phyloP scores from a whole-genome alignment of 129 eudicot genomes.

The Helichrysum umbraculigerum region DNA sequence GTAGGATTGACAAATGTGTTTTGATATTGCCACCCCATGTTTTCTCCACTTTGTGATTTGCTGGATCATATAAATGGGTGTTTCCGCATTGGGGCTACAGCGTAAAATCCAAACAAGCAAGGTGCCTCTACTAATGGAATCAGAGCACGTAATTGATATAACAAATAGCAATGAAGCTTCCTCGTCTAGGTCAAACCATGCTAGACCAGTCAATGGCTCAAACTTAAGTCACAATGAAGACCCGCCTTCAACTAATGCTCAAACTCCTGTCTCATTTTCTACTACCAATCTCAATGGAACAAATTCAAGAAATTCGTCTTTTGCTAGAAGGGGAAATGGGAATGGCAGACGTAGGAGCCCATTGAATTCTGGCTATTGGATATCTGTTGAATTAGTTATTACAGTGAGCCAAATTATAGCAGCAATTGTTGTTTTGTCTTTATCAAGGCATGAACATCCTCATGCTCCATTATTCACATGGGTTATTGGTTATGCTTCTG shows the following conservation, averaged over 20 bases:
- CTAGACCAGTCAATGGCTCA: slow-evolving; percentile 47
- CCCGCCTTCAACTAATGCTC: slow-evolving; percentile 49
- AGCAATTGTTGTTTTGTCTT: slow-evolving; percentile 69
- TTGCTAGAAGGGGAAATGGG: slow-evolving; percentile 56
- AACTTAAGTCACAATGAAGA: slow-evolving; percentile 46
- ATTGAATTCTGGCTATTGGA: slow-evolving; percentile 89
- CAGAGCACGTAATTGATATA: slow-evolving; percentile 76
- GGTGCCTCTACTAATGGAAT: slow-evolving; percentile 60
- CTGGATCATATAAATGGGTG: slow-evolving; percentile 57
- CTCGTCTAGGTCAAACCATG: slow-evolving; percentile 60
- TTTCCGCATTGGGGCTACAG: slow-evolving; percentile 60
- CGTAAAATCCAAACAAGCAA: slow-evolving; percentile 57
- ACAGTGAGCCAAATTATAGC: slow-evolving; percentile 92
- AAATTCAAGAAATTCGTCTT: slow-evolving; percentile 69
- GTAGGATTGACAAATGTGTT: slow-evolving; percentile 18
- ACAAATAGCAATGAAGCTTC: slow-evolving; percentile 63
- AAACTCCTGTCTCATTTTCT: slow-evolving; percentile 51
- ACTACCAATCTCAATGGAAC: slow-evolving; percentile 46
- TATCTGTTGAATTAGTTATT: slow-evolving; percentile 75
- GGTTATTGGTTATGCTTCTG: slow-evolving; percentile 94
- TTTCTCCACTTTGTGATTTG: slow-evolving; percentile 38
- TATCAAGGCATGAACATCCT: slow-evolving; percentile 78
- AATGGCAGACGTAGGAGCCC: slow-evolving; percentile 84
- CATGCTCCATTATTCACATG: slow-evolving; percentile 80
- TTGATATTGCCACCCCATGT: slow-evolving; percentile 49